Evolutionary conservation across 78 protist species (phyloP).

Genomic region (Dictyostelium firmibasis): DNA sequence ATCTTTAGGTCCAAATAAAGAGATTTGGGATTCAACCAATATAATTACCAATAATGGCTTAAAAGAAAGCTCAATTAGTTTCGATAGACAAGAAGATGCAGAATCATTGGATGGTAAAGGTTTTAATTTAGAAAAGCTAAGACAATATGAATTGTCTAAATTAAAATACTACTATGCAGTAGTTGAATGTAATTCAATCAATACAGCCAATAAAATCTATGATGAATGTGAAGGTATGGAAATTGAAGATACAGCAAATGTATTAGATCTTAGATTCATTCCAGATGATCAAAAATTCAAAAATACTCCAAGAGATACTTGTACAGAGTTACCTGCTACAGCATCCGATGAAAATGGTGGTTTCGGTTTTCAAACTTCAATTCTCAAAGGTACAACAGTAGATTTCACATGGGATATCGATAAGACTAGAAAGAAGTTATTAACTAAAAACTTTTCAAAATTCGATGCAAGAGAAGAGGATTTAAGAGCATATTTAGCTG

Average conservation of each 20-base stretch:
- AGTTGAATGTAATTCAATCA: conserved; percentile 75
- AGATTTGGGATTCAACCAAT: not conserved
- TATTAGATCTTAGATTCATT: conserved; percentile 78
- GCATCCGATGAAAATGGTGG: not conserved
- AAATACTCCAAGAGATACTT: conserved; percentile 58
- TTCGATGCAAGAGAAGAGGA: conserved; percentile 59
- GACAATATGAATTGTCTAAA: conserved; percentile 75
- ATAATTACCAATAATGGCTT: not conserved
- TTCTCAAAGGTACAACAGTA: conserved; percentile 53
- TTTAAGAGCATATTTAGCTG: conserved; percentile 58
- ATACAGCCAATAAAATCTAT: conserved; percentile 83
- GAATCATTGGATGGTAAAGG: conserved; percentile 70
- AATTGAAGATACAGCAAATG: conserved; percentile 74
- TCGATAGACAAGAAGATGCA: conserved; percentile 20
- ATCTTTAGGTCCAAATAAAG: conserved; percentile 46
- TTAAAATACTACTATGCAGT: conserved; percentile 89
- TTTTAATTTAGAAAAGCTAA: conserved; percentile 26
- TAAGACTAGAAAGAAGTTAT: conserved; percentile 38
- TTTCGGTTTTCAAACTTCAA: conserved; percentile 18
- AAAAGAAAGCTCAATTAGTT: not conserved
- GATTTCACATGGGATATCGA: conserved; percentile 79
- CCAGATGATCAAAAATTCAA: conserved; percentile 78
- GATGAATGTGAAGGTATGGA: conserved; percentile 85
- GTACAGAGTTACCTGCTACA: conserved; percentile 14
- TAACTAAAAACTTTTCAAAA: conserved; percentile 20